Conservation (phyloP, 345 rosid species). For the Tarenaya hassleriana region DNA sequence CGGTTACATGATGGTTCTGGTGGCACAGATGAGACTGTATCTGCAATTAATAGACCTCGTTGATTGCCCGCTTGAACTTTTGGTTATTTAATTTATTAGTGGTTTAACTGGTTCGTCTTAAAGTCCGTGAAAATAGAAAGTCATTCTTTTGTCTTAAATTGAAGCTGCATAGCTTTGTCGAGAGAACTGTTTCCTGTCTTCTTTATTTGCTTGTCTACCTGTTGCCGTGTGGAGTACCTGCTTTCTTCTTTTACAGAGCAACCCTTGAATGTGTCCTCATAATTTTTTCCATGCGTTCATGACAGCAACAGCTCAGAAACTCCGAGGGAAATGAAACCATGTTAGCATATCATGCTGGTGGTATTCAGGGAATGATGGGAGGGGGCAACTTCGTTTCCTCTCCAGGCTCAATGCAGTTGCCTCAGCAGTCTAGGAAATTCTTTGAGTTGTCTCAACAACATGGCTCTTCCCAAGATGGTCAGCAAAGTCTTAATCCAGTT, state of each 20-base stretch:
- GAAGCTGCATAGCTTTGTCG: slow-evolving; percentile 3
- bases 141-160: not conserved
- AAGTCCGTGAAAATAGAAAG: slow-evolving; percentile 14
- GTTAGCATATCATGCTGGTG: slow-evolving; percentile 73
- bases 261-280: no score
- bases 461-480: slow-evolving; percentile 60
- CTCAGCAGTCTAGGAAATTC: slow-evolving; percentile 77
- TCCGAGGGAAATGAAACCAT: slow-evolving; percentile 66
- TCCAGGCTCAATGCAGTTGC: slow-evolving; percentile 64
- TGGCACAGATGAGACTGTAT: not conserved
- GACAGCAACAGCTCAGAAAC: slow-evolving; percentile 60
- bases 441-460: slow-evolving; percentile 81
- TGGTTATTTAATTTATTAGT: slow-evolving; percentile 10
- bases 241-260: no score
- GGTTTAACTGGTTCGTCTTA: not conserved
- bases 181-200: not conserved
- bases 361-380: slow-evolving; percentile 46
- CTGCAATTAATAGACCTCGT: not conserved
- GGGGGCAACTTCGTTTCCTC: slow-evolving; percentile 57
- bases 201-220: not conserved
- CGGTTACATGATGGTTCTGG: no score
- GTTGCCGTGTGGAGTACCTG: no score
- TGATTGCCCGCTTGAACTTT: slow-evolving; percentile 18
- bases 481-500: slow-evolving; percentile 60
- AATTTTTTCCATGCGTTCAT: slow-evolving; percentile 16